Evolutionary conservation across 768 basidiomycete genomes (phyloP).

Genomic region (Mycena leptocephala): DNA sequence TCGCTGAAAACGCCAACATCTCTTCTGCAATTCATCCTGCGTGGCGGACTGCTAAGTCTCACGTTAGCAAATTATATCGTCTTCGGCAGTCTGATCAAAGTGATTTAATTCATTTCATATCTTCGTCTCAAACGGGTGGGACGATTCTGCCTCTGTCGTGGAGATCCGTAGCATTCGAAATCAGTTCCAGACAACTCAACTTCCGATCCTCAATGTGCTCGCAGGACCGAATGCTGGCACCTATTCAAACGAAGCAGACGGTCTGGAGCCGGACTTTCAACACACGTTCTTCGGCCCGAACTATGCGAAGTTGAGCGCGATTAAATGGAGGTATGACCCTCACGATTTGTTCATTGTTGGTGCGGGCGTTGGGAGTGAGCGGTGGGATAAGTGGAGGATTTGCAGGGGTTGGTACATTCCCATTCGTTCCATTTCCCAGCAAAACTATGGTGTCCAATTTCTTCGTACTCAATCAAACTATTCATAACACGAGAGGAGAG

Average conservation of each 20-base stretch:
- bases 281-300: neutral
- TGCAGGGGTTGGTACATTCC: neutral
- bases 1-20: too few species aligned
- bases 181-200: neutral
- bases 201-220: neutral
- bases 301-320: neutral
- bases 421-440: too few species aligned
- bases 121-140: neutral
- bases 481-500: too few species aligned
- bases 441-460: too few species aligned
- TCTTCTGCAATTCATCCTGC: too few species aligned
- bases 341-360: neutral
- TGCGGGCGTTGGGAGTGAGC: neutral
- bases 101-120: too few species aligned
- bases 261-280: neutral
- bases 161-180: neutral
- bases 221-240: neutral
- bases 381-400: neutral
- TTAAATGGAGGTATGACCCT: neutral
- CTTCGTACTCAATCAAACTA: too few species aligned
- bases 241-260: neutral
- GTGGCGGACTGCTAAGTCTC: too few species aligned
- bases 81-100: too few species aligned
- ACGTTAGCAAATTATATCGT: too few species aligned
- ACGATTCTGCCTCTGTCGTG: neutral